phyloP scores from a whole-genome alignment of 345 rosid genomes.

The Jatropha curcas region DNA sequence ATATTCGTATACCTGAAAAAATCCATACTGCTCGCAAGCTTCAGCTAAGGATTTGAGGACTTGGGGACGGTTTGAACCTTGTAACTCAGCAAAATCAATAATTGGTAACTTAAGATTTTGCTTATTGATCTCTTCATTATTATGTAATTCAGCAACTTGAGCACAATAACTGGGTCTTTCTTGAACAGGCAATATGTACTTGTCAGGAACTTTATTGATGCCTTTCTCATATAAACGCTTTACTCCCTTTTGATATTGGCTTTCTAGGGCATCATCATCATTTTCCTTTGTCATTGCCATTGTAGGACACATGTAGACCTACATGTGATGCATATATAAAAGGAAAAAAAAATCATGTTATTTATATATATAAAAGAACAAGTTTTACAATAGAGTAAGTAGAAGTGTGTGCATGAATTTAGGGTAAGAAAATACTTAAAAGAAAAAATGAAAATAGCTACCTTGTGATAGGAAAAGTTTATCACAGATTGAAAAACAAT shows the following conservation, averaged over 20 bases:
- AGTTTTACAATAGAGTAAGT: no score
- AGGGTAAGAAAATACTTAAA: background rate
- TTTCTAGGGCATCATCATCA: constrained; percentile 23
- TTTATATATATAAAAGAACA: no score
- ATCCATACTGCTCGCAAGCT: constrained; percentile 74
- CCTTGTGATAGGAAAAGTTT: background rate
- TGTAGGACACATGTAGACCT: constrained; percentile 73
- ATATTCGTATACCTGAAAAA: constrained; percentile 63
- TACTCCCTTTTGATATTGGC: constrained; percentile 66
- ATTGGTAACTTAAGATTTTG: constrained; percentile 61
- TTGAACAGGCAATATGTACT: constrained; percentile 58
- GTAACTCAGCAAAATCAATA: constrained; percentile 67
- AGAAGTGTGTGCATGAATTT: no score
- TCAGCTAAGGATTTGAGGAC: constrained; percentile 53
- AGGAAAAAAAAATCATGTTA: no score
- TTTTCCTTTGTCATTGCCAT: constrained; percentile 38
- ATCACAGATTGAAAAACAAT: no score
- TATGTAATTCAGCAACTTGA: no score
- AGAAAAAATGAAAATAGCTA: constrained; percentile 1
- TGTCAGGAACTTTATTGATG: constrained; percentile 53
- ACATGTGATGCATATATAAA: no score
- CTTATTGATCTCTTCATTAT: constrained; percentile 16
- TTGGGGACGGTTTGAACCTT: constrained; percentile 49
- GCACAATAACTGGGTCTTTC: constrained; percentile 49
- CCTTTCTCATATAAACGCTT: constrained; percentile 65